Base-by-base conservation (phyloP, 495 filamentous ascomycete genomes). In the Penicillium pulvis region DNA sequence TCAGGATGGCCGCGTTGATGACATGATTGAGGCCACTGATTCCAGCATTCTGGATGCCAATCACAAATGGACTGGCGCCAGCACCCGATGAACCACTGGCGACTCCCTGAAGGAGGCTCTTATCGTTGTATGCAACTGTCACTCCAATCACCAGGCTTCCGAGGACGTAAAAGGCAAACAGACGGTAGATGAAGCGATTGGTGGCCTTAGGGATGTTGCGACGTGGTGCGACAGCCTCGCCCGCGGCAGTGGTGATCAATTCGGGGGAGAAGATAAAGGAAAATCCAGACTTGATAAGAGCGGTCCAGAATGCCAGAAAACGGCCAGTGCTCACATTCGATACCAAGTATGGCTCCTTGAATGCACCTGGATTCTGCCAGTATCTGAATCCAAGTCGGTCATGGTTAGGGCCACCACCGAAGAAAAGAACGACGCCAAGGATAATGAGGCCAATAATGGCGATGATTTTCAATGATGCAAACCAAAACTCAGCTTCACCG, bases 161-260 rank as follows among this genome's bases (percentile, higher is more conserved):
- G 8, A 84, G 58, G 42, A 80, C 67, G 69, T 94, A 95, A 73
- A 95, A 95, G 70, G 92, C 81, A 56, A 87, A 71, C 57, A 96
- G 88, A 62, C 91, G 89, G 80, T 88, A 91, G 73, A 96, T 92
- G 53, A 90, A 90, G 49, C 90, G 85, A 50, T 86, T 88, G 12
- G 87, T 86, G 10, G 92, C 92, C 63, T 83, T 82, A 44, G 91
- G 91, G 52, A 96, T 87, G 44, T 89, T 87, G 65, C 84, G 85
- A 51, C 86, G 78, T 1, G 92, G 92, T 60, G 90, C 88, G 20
- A 80, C 81, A 28, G 89, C 85, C 73, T 96, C 91, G 61, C 90
- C 90, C 24, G 89, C 91, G 3, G 92, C 89, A 16, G 93, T 84
- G 61, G 84, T 87, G 53, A 90, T 84, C 60, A 90, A 76, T 67